Conservation (phyloP, 306 rosid species). For the Quercus cerris region DNA sequence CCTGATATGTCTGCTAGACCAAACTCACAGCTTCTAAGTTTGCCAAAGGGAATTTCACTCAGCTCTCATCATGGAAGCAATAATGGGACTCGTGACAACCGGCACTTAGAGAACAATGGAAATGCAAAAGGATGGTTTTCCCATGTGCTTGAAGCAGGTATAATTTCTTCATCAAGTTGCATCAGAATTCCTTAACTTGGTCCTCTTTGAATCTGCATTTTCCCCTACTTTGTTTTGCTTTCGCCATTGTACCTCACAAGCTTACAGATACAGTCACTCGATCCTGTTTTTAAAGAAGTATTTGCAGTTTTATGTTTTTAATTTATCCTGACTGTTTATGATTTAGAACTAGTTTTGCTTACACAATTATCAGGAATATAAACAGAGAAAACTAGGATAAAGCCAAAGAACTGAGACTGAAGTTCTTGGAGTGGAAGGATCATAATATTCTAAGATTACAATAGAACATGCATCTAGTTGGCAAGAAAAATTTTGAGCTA, state of each 20-base stretch:
- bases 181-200: background rate
- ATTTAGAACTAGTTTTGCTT: too few relatives aligned
- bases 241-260: too few relatives aligned
- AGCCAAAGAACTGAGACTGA: background rate
- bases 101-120: constrained; percentile 46
- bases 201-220: background rate
- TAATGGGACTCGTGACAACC: constrained; percentile 30
- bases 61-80: constrained; percentile 42
- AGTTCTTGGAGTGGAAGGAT: constrained; percentile 14
- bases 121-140: constrained; percentile 53
- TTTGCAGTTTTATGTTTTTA: too few relatives aligned
- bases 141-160: constrained; percentile 68
- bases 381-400: background rate
- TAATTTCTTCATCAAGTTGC: constrained; percentile 22
- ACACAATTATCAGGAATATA: background rate
- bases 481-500: too few relatives aligned
- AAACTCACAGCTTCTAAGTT: constrained; percentile 37
- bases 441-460: background rate
- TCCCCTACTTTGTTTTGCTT: too few relatives aligned
- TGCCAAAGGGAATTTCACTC: constrained; percentile 44
- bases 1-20: constrained; percentile 40
- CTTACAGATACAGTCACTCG: too few relatives aligned
- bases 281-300: too few relatives aligned
- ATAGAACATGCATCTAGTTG: too few relatives aligned
- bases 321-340: too few relatives aligned